Evolutionary conservation across 1,284 basidiomycete species (phyloP), one percentile per base, ranked within the genome.

Genomic region (Ganoderma lingzhi): DNA sequence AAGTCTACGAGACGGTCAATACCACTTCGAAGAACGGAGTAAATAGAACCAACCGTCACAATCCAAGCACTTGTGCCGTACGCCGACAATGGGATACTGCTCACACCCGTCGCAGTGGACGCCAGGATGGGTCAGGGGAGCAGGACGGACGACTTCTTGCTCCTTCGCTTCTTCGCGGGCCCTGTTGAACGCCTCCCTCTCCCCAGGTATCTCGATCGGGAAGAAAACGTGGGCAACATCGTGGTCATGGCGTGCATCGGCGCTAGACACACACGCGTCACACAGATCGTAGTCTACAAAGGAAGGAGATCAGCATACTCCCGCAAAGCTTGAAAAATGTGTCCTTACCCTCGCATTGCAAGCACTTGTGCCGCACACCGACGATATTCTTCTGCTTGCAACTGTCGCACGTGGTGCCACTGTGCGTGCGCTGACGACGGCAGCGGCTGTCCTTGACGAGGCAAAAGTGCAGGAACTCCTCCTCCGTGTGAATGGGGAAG

Each of bases 331-430:
- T 17, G 41, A 2, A 35, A 28, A 6, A 6, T 15, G 4, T 2
- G 3, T 6, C 53, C 68, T 28, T 76, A 91, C 91, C 84, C 61
- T 82, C 80, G 77, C 92, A 93, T 74, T 92, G 90, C 23, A 93
- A 77, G 74, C 92, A 93, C 77, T 93, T 93, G 77, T 91, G 88
- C 62, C 93, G 84, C 69, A 88, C 77, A 17, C 92, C 92, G 60
- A 84, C 80, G 53, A 93, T 82, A 6, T 80, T 85, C 62, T 62
- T 67, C 19, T 80, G 74, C 2, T 83, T 70, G 76, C 92, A 93
- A 6, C 73, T 76, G 76, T 94, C 90, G 73, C 91, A 93, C 6
- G 82, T 67, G 17, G 91, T 82, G 35, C 85, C 84, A 28, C 39
- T 64, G 71, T 85, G 84, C 6, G 79, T 73, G 0, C 51, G 48